Percentiles rank a stretch among this genome's conserved stretches.
These are phyloP conservation scores for Colletotrichum sp. DNA, from an alignment of 2,329 filamentous ascomycete species.

Conservation along the genomic window DNA sequence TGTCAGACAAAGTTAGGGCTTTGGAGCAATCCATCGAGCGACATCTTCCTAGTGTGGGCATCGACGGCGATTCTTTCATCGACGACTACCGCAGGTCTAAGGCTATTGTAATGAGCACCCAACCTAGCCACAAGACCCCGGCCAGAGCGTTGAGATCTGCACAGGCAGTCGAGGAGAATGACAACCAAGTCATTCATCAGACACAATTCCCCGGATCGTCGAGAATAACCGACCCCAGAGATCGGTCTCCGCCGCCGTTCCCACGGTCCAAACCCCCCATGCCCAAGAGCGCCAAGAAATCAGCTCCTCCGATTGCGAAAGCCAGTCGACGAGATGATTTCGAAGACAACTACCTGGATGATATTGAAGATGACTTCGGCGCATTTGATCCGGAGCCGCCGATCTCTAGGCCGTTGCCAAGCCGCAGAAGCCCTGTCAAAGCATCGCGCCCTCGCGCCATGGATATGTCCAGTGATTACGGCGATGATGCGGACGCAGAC, in stretches of 20 bases:
- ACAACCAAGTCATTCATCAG: slow-evolving; percentile 56
- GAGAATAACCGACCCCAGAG: slow-evolving; percentile 12
- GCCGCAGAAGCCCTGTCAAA: slow-evolving; percentile 3
- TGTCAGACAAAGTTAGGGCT: slow-evolving; percentile 44
- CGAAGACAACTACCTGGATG: slow-evolving; percentile 33
- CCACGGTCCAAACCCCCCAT: slow-evolving; percentile 15
- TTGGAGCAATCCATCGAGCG: slow-evolving; percentile 47
- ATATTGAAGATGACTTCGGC: slow-evolving; percentile 22
- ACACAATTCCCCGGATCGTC: slow-evolving; percentile 46
- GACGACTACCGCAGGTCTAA: slow-evolving; percentile 29
- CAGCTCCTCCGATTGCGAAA: background rate
- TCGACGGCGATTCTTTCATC: slow-evolving; percentile 47
- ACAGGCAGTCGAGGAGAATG: slow-evolving; percentile 30
- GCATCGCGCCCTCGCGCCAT: slow-evolving; percentile 23
- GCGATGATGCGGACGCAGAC: slow-evolving; percentile 54
- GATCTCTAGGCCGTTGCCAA: background rate
- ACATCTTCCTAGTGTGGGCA: slow-evolving; percentile 47
- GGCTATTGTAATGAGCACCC: slow-evolving; percentile 28
- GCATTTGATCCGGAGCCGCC: background rate
- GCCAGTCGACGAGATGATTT: slow-evolving; percentile 31
- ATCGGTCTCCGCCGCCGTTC: slow-evolving; percentile 23
- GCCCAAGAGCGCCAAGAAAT: background rate
- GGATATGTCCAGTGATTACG: slow-evolving; percentile 49
- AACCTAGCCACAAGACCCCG: slow-evolving; percentile 28
- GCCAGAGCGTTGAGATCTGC: background rate